These are phyloP conservation scores for Candida maris DNA, from an alignment of 805 yeast genomes.

Conservation along the genomic window DNA sequence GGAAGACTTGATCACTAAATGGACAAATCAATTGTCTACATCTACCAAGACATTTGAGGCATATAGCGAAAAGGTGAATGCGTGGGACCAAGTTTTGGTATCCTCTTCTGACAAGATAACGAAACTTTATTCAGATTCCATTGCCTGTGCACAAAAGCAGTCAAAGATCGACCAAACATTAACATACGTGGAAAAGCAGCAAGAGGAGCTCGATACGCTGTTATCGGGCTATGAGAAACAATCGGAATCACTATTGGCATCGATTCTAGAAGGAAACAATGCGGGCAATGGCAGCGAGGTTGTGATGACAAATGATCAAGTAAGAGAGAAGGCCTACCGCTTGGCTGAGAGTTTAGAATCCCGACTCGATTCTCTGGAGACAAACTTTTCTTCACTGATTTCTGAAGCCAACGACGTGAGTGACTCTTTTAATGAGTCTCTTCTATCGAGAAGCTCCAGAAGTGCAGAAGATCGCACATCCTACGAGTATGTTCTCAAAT, in stretches of 20 bases:
- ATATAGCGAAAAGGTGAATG: constrained; percentile 69
- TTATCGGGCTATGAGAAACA: constrained; percentile 80
- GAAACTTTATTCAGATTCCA: constrained; percentile 69
- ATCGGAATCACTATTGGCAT: constrained; percentile 47
- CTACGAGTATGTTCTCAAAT: constrained; percentile 67
- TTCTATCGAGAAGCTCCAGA: constrained; percentile 26
- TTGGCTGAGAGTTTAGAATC: constrained; percentile 84
- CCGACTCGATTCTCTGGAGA: constrained; percentile 72
- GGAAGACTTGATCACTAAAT: constrained; percentile 87
- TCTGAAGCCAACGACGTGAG: constrained; percentile 81
- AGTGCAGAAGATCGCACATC: constrained; percentile 32
- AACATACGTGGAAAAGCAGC: constrained; percentile 84
- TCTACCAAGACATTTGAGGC: constrained; percentile 70
- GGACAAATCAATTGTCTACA: constrained; percentile 82
- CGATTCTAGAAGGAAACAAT: constrained; percentile 26
- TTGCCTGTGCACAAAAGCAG: constrained; percentile 83
- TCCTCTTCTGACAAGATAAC: constrained; percentile 83
- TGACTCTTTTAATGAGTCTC: constrained; percentile 70
- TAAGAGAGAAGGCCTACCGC: constrained; percentile 84
- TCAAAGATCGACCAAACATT: constrained; percentile 82
- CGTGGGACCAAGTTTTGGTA: constrained; percentile 84
- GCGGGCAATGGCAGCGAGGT: constrained; percentile 15
- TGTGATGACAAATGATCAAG: constrained; percentile 66
- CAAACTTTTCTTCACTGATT: constrained; percentile 70
- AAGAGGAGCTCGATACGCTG: constrained; percentile 80